Evolutionary conservation across 1,284 basidiomycete species (phyloP), one percentile per base, ranked within the genome.

Genomic region (Cutaneotrichosporon sp.): DNA sequence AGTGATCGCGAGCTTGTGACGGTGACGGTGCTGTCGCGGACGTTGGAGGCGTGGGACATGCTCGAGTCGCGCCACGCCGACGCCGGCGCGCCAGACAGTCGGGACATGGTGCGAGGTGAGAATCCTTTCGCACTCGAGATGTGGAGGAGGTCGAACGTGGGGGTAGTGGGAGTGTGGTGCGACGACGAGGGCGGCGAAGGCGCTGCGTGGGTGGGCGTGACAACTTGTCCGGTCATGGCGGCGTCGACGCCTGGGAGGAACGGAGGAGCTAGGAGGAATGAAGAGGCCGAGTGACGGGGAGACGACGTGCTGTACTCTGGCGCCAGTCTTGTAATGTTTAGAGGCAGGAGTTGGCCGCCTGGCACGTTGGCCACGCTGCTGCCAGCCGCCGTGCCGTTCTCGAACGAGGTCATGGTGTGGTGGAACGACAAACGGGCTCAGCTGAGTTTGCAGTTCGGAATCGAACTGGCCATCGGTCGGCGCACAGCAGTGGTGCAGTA

Each of bases 261-360:
- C 11, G 18, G 18, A 42, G 18, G 18, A 38, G 36, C 4, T 38
- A 16, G 9, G 9, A 29, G n/a, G 43, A 22, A 22, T 45, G 43
- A 29, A 27, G 2, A 16, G 45, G 7, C 31, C 11, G 14, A 31
- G 47, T 50, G 16, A 16, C 27, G 24, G 51, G 34, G n/a, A 24
- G 51, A 25, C 9, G 34, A 24, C 9, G 51, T 36, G 34, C 34
- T 14, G 34, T 53, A 53, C 20, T 53, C 51, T 53, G 51, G 51
- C 9, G 51, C 51, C 14, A 53, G 51, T 24, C 51, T 20, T 22
- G 51, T 53, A 38, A 53, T 53, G 51, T 20, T 20, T 13, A 53
- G 51, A 53, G 51, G 51, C 14, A 52, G 50, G 24, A 49, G 47
- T 27, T 42, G 18, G 9, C 8, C 24, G n/a, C 20, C 43, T 27